These are phyloP conservation scores for Chaetomiaceae sp. DNA, from an alignment of 2,329 filamentous ascomycete genomes.

Conservation along the genomic window DNA sequence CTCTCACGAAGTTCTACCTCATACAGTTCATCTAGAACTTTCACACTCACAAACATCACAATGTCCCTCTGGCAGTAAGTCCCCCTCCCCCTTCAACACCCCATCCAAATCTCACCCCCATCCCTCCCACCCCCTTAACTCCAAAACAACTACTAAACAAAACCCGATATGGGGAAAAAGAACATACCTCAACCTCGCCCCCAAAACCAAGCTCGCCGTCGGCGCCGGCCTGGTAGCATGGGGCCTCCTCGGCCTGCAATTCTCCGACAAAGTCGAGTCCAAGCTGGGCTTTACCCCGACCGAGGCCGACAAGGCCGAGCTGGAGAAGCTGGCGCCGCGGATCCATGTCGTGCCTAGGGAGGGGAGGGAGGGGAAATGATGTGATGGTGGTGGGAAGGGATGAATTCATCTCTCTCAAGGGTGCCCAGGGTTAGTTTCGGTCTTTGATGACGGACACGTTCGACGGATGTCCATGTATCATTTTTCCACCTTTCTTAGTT, in stretches of 20 bases:
- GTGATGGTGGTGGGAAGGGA: too few species aligned
- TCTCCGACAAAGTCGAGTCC: conserved; percentile 69
- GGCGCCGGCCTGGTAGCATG: conserved; percentile 73
- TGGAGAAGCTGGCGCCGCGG: conserved; percentile 59
- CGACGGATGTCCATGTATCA: too few species aligned
- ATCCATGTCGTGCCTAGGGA: conserved; percentile 57
- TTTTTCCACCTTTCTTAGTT: too few species aligned
- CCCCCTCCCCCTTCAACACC: background rate
- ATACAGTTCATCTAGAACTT: background rate
- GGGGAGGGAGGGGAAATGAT: too few species aligned
- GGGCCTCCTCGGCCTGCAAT: conserved; percentile 67
- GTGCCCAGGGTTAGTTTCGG: too few species aligned
- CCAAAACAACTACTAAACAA: background rate
- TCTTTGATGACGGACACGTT: too few species aligned
- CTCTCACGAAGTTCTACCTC: background rate
- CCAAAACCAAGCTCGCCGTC: conserved; percentile 65
- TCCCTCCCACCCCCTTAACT: background rate
- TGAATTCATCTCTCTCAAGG: background rate
- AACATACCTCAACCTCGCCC: conserved; percentile 66
- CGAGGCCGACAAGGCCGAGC: conserved; percentile 65
- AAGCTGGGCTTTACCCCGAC: conserved; percentile 68
- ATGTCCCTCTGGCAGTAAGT: conserved; percentile 32
- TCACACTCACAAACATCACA: background rate
- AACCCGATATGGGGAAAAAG: too few species aligned
- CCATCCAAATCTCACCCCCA: background rate